phyloP scores from a whole-genome alignment of 176 grass and related monocot species.

The Phoenix roebelenii region DNA sequence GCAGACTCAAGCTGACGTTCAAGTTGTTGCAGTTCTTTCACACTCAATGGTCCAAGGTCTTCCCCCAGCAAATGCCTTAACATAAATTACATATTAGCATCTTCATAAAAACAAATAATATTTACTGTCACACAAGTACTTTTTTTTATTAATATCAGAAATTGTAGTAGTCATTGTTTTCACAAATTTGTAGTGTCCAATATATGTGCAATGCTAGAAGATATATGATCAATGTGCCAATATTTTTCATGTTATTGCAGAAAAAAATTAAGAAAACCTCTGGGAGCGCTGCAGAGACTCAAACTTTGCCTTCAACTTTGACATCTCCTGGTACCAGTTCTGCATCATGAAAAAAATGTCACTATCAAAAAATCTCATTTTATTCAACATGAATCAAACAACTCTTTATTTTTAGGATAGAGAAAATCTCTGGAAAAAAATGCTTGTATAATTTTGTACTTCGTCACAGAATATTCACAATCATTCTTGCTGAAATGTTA shows the following conservation, averaged over 20 bases:
- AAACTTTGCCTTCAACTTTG: constrained; percentile 83
- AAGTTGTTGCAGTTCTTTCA: constrained; percentile 89
- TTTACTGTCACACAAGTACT: too few species aligned
- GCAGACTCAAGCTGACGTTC: constrained; percentile 89
- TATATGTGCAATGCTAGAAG: too few species aligned
- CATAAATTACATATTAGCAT: background rate
- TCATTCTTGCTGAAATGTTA: too few species aligned
- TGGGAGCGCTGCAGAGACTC: constrained; percentile 80
- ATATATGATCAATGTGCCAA: too few species aligned
- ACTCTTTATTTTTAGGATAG: too few species aligned
- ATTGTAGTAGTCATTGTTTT: too few species aligned
- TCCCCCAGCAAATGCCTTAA: constrained; percentile 91
- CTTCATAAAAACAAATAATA: background rate
- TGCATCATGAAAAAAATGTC: constrained; percentile 13
- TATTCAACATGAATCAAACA: too few species aligned
- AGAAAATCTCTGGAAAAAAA: too few species aligned
- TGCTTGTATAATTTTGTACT: too few species aligned
- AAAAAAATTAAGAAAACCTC: constrained; percentile 28
- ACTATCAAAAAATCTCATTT: background rate
- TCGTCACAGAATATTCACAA: too few species aligned
- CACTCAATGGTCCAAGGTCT: constrained; percentile 82
- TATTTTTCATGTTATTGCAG: background rate
- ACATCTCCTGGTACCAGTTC: constrained; percentile 91
- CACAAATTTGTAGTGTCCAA: too few species aligned
- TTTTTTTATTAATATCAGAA: too few species aligned